These are phyloP conservation scores for Coffea canephora DNA, from an alignment of 257 asterid genomes.

Conservation along the genomic window DNA sequence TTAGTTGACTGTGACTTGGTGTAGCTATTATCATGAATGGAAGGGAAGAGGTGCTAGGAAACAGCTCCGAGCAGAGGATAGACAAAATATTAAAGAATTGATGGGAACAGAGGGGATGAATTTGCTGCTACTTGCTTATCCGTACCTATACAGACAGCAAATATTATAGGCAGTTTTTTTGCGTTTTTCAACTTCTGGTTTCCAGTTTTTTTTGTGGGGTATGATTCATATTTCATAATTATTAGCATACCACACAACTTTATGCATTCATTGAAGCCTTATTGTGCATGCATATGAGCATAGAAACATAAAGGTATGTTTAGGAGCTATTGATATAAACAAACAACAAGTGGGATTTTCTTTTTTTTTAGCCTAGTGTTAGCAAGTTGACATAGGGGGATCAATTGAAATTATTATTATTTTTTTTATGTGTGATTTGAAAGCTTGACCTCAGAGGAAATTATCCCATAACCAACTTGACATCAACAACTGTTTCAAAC, in stretches of 20 bases:
- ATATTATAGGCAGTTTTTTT: not conserved
- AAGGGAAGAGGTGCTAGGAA: constrained; percentile 16
- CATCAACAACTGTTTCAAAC: not conserved
- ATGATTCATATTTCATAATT: not conserved
- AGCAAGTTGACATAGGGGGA: constrained; percentile 6
- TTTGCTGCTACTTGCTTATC: constrained; percentile 4
- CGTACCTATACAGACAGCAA: not conserved
- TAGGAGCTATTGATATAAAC: constrained; percentile 10
- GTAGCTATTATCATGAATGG: not conserved
- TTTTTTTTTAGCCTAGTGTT: not conserved
- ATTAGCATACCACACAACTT: not conserved
- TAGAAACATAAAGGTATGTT: not conserved
- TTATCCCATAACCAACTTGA: constrained; percentile 7
- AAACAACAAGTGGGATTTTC: constrained; percentile 10
- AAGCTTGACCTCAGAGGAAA: constrained; percentile 9
- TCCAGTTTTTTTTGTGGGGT: not conserved
- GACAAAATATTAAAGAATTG: not conserved
- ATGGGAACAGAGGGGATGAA: constrained; percentile 15
- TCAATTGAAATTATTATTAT: not conserved
- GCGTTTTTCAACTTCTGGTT: not conserved
- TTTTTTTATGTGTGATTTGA: not conserved
- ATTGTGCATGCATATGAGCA: not conserved
- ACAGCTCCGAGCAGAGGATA: not conserved
- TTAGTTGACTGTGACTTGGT: constrained; percentile 15
- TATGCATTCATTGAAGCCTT: not conserved